These are phyloP conservation scores for Endocalyx cinctus DNA, from an alignment of 2,329 filamentous ascomycete species.

Conservation along the genomic window DNA sequence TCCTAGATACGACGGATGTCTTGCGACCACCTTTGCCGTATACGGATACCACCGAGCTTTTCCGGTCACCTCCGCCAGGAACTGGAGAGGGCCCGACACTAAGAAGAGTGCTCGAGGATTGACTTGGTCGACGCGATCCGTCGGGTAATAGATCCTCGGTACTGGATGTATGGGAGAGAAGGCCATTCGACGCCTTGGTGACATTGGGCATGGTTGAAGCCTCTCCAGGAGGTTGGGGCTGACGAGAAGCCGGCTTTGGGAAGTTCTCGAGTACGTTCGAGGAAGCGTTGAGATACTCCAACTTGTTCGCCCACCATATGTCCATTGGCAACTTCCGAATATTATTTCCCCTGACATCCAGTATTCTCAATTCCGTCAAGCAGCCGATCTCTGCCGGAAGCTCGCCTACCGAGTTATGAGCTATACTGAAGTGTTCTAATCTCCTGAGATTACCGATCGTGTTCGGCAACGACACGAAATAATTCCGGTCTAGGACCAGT, in stretches of 20 bases:
- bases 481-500: conserved; percentile 88
- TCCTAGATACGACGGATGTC: conserved; percentile 73
- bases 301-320: conserved; percentile 88
- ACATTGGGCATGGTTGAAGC: conserved; percentile 28
- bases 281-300: conserved; percentile 91
- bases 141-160: conserved; percentile 68
- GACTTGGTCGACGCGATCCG: conserved; percentile 69
- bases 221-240: conserved; percentile 57
- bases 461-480: conserved; percentile 83
- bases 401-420: conserved; percentile 81
- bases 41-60: conserved; percentile 79
- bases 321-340: conserved; percentile 83
- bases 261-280: conserved; percentile 91
- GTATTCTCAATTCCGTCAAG: conserved; percentile 73
- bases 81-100: conserved; percentile 72
- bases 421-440: conserved; percentile 89
- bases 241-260: conserved; percentile 75
- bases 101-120: conserved; percentile 71
- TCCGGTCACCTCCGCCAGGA: conserved; percentile 57
- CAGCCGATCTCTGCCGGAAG: conserved; percentile 86
- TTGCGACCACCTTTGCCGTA: conserved; percentile 78
- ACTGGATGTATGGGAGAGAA: conserved; percentile 61
- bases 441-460: conserved; percentile 79
- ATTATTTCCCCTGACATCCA: conserved; percentile 93
- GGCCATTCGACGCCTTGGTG: conserved; percentile 38